These are phyloP conservation scores for Pythium graminicola DNA, from an alignment of 352 stramenopile species.

Conservation along the genomic window DNA sequence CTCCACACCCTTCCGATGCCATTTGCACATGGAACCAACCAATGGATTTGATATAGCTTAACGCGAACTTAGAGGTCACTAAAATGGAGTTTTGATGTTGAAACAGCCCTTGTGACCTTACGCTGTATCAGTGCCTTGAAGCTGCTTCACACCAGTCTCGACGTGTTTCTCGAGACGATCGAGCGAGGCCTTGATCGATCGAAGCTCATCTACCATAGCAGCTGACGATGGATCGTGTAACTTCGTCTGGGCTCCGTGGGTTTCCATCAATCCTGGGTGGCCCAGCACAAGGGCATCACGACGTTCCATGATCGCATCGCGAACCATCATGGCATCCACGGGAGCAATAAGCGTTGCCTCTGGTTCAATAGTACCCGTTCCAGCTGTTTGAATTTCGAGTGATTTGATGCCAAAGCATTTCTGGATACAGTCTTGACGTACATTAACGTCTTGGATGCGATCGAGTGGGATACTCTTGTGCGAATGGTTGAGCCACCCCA, in stretches of 20 bases:
- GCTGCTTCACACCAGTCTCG: conserved; percentile 12
- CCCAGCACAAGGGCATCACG: conserved; percentile 35
- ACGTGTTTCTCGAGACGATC: conserved; percentile 18
- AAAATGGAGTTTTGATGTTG: conserved; percentile 1
- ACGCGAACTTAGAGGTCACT: conserved; percentile 10
- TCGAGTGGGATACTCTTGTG: conserved; percentile 42
- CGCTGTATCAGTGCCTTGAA: too few species aligned
- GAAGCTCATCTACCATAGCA: conserved; percentile 13
- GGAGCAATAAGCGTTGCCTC: conserved; percentile 31
- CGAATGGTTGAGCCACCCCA: conserved; percentile 34
- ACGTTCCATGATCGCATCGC: conserved; percentile 37
- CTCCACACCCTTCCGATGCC: conserved; percentile 12
- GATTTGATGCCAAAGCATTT: conserved; percentile 26
- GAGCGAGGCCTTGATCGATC: conserved; percentile 15
- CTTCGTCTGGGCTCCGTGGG: too few species aligned
- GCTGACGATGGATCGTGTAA: not conserved
- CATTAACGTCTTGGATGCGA: conserved; percentile 44
- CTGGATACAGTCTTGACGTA: conserved; percentile 33
- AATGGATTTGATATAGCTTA: not conserved
- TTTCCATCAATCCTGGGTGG: conserved; percentile 8
- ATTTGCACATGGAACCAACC: conserved; percentile 4
- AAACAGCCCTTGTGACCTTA: too few species aligned
- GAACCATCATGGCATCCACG: conserved; percentile 29
- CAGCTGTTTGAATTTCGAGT: conserved; percentile 41
- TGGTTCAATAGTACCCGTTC: conserved; percentile 13